Conservation (phyloP, 2,329 filamentous ascomycete species). For the Aphanoascus verrucosus region DNA sequence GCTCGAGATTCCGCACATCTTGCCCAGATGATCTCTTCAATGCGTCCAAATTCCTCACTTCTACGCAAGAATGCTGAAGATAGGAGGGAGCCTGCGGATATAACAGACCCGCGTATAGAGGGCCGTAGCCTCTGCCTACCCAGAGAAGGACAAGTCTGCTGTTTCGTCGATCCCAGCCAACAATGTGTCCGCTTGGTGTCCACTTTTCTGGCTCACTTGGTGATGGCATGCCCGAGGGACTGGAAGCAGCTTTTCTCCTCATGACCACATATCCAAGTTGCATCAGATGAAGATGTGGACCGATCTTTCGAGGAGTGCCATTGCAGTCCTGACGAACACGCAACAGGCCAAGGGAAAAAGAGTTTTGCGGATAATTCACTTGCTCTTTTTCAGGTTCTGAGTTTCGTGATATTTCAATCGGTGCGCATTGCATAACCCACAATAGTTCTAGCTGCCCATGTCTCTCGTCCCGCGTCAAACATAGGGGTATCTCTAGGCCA, state of each 20-base stretch:
- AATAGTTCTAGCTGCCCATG: conserved; percentile 20
- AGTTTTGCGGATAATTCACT: conserved; percentile 14
- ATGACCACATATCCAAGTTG: conserved; percentile 29
- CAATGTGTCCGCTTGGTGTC: conserved; percentile 28
- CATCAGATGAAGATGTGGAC: conserved; percentile 25
- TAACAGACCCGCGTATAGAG: conserved; percentile 21
- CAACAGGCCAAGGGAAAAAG: conserved; percentile 27
- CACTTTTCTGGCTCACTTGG: conserved; percentile 18
- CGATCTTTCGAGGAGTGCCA: conserved; percentile 17
- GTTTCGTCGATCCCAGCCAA: conserved; percentile 28
- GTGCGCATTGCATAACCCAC: conserved; percentile 28
- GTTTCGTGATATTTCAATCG: conserved; percentile 23
- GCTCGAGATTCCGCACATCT: not conserved
- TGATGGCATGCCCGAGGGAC: not conserved
- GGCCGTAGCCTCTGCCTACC: conserved; percentile 21
- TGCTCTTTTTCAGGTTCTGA: conserved; percentile 13
- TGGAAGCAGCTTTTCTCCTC: conserved; percentile 11
- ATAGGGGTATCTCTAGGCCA: conserved; percentile 20
- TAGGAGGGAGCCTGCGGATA: conserved; percentile 9
- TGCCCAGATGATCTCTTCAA: not conserved
- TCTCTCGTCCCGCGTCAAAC: conserved; percentile 1
- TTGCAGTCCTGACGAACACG: conserved; percentile 20
- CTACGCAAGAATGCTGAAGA: conserved; percentile 4
- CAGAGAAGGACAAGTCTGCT: conserved; percentile 25
- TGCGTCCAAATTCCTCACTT: not conserved